These are phyloP conservation scores for Kwoniella dendrophila DNA, from an alignment of 768 basidiomycete species.

Conservation along the genomic window DNA sequence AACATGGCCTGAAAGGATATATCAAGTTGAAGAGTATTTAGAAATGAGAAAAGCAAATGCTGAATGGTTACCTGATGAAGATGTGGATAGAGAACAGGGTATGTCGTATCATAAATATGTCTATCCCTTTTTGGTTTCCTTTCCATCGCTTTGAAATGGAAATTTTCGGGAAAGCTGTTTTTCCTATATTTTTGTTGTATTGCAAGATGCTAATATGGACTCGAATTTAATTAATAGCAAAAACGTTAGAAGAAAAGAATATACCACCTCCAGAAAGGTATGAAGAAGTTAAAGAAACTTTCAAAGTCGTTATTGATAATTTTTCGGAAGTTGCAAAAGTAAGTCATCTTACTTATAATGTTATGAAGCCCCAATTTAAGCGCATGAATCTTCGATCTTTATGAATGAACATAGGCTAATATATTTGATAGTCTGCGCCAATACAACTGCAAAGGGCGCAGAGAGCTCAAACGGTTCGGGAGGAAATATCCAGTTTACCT, in stretches of 20 bases:
- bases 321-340: constrained; percentile 37
- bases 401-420: too few species aligned
- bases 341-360: constrained; percentile 1
- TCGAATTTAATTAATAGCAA: not conserved
- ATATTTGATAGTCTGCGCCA: constrained; percentile 33
- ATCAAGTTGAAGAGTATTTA: constrained; percentile 58
- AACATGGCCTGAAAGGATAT: constrained; percentile 64
- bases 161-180: not conserved
- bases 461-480: constrained; percentile 44
- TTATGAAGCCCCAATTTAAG: not conserved
- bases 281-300: constrained; percentile 40
- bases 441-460: constrained; percentile 39
- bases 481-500: constrained; percentile 38
- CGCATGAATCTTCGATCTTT: too few species aligned
- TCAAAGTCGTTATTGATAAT: constrained; percentile 37
- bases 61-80: constrained; percentile 47
- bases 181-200: not conserved
- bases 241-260: constrained; percentile 4
- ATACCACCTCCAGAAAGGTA: constrained; percentile 41
- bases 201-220: not conserved
- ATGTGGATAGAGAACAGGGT: constrained; percentile 32
- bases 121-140: too few species aligned
- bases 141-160: too few species aligned
- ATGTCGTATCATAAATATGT: too few species aligned
- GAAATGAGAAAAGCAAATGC: constrained; percentile 26